Conservation (phyloP, 2,329 filamentous ascomycete genomes). For the Biscogniauxia mediterranea region DNA sequence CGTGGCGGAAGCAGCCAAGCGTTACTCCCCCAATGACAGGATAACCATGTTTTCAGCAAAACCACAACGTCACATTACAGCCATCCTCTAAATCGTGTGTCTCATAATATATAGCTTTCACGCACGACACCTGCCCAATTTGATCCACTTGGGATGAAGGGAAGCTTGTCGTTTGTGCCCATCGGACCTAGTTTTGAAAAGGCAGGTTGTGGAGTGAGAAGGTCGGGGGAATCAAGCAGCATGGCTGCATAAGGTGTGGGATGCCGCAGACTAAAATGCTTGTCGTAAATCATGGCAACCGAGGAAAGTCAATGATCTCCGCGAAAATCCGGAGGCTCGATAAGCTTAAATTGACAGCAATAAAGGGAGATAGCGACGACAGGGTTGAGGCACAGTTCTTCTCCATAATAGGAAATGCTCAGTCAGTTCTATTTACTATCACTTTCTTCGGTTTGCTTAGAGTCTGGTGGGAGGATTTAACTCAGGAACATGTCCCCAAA, state of each 20-base stretch:
- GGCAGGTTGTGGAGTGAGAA: not conserved
- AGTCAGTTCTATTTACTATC: not conserved
- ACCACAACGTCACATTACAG: slow-evolving; percentile 15
- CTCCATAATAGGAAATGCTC: not conserved
- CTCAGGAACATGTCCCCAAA: not conserved
- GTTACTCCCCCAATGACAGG: not conserved
- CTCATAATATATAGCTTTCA: not conserved
- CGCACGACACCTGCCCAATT: slow-evolving; percentile 15
- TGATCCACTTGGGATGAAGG: not conserved
- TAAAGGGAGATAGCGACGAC: not conserved
- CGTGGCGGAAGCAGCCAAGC: not conserved
- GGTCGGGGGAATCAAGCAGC: not conserved
- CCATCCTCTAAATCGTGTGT: not conserved
- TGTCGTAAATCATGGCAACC: slow-evolving; percentile 1
- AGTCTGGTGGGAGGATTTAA: not conserved
- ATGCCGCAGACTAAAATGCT: not conserved
- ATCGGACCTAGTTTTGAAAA: not conserved
- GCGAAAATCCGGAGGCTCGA: not conserved
- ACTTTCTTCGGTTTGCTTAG: not conserved
- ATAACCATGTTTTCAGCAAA: not conserved
- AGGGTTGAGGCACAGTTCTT: not conserved
- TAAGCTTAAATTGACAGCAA: slow-evolving; percentile 8
- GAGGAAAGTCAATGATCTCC: not conserved
- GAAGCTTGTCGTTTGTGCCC: not conserved
- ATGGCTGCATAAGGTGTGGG: not conserved